Evolutionary conservation across 2,329 filamentous ascomycete species (phyloP).

Genomic region (Colletotrichum melonis): DNA sequence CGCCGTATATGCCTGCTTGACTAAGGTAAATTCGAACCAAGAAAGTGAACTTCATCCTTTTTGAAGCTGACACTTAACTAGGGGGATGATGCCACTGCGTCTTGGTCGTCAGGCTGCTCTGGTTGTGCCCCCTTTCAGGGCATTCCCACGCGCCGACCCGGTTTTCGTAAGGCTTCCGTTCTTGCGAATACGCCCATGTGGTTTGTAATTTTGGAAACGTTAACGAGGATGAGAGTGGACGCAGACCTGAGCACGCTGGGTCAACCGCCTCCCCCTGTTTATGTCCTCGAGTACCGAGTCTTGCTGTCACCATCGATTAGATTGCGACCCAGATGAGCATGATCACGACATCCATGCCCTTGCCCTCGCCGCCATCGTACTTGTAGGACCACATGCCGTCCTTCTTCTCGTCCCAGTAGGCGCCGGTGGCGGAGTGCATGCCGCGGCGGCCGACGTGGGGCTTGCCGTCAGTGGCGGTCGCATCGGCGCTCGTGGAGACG

Average conservation of each 20-base stretch:
- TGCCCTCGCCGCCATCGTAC: conserved; percentile 76
- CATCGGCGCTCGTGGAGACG: conserved; percentile 65
- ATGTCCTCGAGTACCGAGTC: conserved; percentile 8
- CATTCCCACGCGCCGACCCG: not conserved
- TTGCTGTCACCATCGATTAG: conserved; percentile 42
- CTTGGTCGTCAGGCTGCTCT: not conserved
- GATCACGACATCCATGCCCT: conserved; percentile 77
- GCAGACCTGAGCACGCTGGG: not conserved
- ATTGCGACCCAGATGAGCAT: conserved; percentile 84
- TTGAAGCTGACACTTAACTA: not conserved
- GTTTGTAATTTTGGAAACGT: not conserved
- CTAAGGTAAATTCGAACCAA: not conserved
- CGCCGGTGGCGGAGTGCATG: conserved; percentile 88
- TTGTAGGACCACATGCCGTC: conserved; percentile 93
- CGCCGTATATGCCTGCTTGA: conserved; percentile 3
- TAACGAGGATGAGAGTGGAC: not conserved
- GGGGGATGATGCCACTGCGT: not conserved
- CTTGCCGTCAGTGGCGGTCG: conserved; percentile 71
- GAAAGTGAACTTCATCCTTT: not conserved
- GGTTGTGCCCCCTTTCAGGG: not conserved
- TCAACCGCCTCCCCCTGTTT: conserved; percentile 34
- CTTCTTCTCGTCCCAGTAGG: conserved; percentile 91
- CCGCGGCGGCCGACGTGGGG: conserved; percentile 86
- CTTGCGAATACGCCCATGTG: not conserved
- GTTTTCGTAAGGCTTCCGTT: not conserved